Evolutionary conservation across 176 grass and related monocot genomes (phyloP).

Genomic region (Carex kokanica): DNA sequence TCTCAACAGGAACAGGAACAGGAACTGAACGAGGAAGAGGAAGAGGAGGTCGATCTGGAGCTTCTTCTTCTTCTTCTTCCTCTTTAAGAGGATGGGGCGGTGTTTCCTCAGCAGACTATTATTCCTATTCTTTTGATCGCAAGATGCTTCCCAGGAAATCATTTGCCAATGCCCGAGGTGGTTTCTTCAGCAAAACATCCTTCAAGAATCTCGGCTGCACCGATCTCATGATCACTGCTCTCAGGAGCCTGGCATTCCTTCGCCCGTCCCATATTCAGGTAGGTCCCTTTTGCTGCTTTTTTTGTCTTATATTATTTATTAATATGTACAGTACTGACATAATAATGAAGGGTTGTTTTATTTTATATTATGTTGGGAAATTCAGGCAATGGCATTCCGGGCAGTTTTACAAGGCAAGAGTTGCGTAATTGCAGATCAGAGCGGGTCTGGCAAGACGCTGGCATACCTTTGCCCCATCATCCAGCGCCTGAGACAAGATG

Average conservation of each 20-base stretch:
- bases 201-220: constrained; percentile 71
- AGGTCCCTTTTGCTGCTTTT: constrained; percentile 39
- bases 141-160: constrained; percentile 27
- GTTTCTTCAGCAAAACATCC: constrained; percentile 74
- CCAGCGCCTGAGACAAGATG: constrained; percentile 72
- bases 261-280: constrained; percentile 94
- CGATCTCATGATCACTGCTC: constrained; percentile 45
- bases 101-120: constrained; percentile 10
- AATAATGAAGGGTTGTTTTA: not conserved
- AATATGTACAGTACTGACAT: too few species aligned
- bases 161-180: constrained; percentile 36
- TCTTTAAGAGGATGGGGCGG: constrained; percentile 46
- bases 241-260: constrained; percentile 54
- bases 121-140: constrained; percentile 23
- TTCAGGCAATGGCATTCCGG: constrained; percentile 72
- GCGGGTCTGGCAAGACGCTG: constrained; percentile 90
- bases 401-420: constrained; percentile 73
- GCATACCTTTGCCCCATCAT: constrained; percentile 78
- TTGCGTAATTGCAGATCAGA: constrained; percentile 94
- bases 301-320: too few species aligned
- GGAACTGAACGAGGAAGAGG: not conserved
- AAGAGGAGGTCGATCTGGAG: not conserved
- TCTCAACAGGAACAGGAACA: not conserved
- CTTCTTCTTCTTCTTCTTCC: not conserved
- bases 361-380: not conserved